These are phyloP conservation scores for Coemansia reversa DNA, from an alignment of 192 early-diverging fungal genomes.

Conservation along the genomic window DNA sequence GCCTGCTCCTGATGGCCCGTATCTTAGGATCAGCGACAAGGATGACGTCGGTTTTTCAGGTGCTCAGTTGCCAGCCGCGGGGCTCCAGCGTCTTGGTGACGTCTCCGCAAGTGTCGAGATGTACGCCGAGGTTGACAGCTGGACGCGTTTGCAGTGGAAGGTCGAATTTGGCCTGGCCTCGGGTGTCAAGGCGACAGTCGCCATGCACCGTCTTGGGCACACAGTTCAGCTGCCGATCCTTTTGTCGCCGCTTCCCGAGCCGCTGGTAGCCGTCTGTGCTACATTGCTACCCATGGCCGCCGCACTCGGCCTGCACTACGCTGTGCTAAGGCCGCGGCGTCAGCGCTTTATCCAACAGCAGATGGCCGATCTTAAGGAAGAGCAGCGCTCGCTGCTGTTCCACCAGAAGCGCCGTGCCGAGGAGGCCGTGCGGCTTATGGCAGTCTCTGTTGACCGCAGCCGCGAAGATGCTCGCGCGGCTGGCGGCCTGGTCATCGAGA, in stretches of 20 bases:
- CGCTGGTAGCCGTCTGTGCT: slow-evolving; percentile 57
- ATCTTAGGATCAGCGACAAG: slow-evolving; percentile 5
- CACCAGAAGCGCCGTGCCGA: slow-evolving; percentile 74
- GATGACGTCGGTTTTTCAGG: background rate
- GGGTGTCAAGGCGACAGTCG: slow-evolving; percentile 61
- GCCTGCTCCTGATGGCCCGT: slow-evolving; percentile 1
- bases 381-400: slow-evolving; percentile 62
- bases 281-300: slow-evolving; percentile 57
- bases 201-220: slow-evolving; percentile 68
- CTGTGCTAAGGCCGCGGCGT: slow-evolving; percentile 63
- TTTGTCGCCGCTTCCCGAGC: slow-evolving; percentile 60
- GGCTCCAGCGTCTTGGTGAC: slow-evolving; percentile 15
- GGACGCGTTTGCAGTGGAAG: slow-evolving; percentile 58
- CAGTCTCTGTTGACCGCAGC: slow-evolving; percentile 64
- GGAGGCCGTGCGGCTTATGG: slow-evolving; percentile 73
- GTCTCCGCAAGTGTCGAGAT: slow-evolving; percentile 14
- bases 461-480: slow-evolving; percentile 66
- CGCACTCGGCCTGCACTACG: slow-evolving; percentile 58
- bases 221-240: slow-evolving; percentile 64
- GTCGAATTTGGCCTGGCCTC: slow-evolving; percentile 61
- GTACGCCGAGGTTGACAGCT: slow-evolving; percentile 12
- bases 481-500: slow-evolving; percentile 74
- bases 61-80: background rate
- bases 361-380: slow-evolving; percentile 59
- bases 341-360: slow-evolving; percentile 39